Base-by-base conservation (phyloP, 495 filamentous ascomycete species). In the Aspergillus bridgeri region DNA sequence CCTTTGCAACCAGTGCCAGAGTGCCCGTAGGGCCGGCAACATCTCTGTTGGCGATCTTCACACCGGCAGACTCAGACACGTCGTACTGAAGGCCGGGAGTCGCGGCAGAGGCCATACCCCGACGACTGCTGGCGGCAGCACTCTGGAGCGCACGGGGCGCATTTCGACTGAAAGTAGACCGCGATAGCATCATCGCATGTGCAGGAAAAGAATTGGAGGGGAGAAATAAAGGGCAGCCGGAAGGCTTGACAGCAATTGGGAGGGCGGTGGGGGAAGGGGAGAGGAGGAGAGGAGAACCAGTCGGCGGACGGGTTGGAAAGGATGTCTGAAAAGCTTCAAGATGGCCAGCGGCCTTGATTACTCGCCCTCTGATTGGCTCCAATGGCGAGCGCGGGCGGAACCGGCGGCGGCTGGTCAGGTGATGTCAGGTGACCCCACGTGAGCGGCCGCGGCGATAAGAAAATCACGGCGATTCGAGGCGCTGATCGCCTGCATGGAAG, bases 11-110 rank as follows among this genome's bases (percentile, higher is more conserved):
- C 62, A 99, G 69, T 38, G 91, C 92, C 62, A 99, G 81, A 60
- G 88, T 91, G 47, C 90, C 91, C 53, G 92, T 96, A 62, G 91
- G 91, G 23, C 91, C 92, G 58, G 85, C 80, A 58, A 91, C 80
- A 75, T 97, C 92, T 76, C 92, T 81, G 76, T 88, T 88, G 65
- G 92, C 92, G 57, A 95, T 80, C 82, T 96, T 98, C 73, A 98
- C 79, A 64, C 94, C 92, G 62, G 82, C 79, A 69, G 89, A 83
- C 74, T 93, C 89, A 67, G 89, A 83, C 63, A 87, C 87, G 68
- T 95, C 86, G 82, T 95, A 99, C 71, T 88, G 86, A 75, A 92
- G 90, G 62, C 88, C 85, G 60, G 84, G 84, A 64, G 90, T 89
- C 60, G 85, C 86, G 65, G 89, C 86, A 65, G 90, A 88, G 67